Base-by-base conservation (phyloP, 768 basidiomycete genomes). In the Boletus sp. region DNA sequence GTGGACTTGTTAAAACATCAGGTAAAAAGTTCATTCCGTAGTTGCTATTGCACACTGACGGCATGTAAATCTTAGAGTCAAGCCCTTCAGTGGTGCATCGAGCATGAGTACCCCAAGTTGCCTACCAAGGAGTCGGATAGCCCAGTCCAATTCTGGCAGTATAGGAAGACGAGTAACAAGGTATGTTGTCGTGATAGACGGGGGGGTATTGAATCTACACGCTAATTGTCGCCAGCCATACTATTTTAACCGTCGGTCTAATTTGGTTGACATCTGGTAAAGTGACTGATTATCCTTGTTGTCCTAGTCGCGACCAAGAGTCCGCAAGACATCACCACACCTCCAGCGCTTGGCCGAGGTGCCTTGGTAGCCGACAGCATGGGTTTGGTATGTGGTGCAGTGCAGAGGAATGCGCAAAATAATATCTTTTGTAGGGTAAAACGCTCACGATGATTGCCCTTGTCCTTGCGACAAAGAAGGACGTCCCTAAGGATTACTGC, bases 71-170 rank as follows among this genome's bases (percentile, higher is more conserved):
- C 40, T 14, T 51, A 93, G 91, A 84, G 74, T 47, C 91, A 94
- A 82, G 92, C 84, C 1, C 70, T 94, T 41, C 82, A 86, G 63
- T 97, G 94, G 93, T 90, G 90, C 61, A 77, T 95, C 29, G 80
- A 84, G 15, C 82, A 76, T 27, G 93, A 97, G 69, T 83, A 90
- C 63, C 93, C 94, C 0, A 69, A 71, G 37, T 70, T 94, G 13
- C 94, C 93, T 2, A 79, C 75, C 53, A 79, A 73, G 32, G 83
- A 84, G 47, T 66, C 69, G 0, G 92, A 93, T 54, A 79, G 77
- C 34, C 87, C 91, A 0, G 88, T 93, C 1, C 94, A 96, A 68
- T 93, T 97, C 63, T 97, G 93, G 94, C 85, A 91, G 63, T 69
- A 85, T 29, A 80, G 72, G 62, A 85, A 80, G 64, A 74, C 69